phyloP scores from a whole-genome alignment of 768 basidiomycete species.

The Amanita pseudoporphyria region DNA sequence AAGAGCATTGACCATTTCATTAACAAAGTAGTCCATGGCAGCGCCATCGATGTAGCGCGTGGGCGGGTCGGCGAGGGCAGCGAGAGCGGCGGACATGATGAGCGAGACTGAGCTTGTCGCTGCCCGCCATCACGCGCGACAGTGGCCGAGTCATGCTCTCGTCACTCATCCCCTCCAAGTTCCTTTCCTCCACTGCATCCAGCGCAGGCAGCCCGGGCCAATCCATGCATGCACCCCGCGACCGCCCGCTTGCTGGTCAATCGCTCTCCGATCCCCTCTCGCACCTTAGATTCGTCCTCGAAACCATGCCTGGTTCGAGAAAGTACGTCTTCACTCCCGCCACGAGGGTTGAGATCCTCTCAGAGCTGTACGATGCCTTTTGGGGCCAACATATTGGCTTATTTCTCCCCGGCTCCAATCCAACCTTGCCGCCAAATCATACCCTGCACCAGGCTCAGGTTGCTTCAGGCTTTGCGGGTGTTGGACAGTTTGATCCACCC shows the following conservation, averaged over 20 bases:
- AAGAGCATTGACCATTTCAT: slow-evolving; percentile 69
- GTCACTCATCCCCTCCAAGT: slow-evolving; percentile 34
- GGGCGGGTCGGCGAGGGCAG: slow-evolving; percentile 59
- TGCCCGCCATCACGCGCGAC: background rate
- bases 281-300: slow-evolving; percentile 65
- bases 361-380: slow-evolving; percentile 73
- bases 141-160: slow-evolving; percentile 2
- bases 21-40: slow-evolving; percentile 80
- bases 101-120: background rate
- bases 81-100: slow-evolving; percentile 19
- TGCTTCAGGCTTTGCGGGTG: slow-evolving; percentile 43
- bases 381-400: slow-evolving; percentile 69
- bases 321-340: slow-evolving; percentile 70
- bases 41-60: slow-evolving; percentile 51
- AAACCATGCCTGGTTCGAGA: slow-evolving; percentile 71
- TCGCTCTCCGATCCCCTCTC: slow-evolving; percentile 46
- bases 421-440: slow-evolving; percentile 50
- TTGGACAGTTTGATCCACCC: slow-evolving; percentile 48
- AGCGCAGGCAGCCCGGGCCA: background rate
- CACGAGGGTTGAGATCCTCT: slow-evolving; percentile 72
- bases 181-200: slow-evolving; percentile 22
- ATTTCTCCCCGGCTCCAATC: slow-evolving; percentile 60
- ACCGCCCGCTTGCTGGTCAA: background rate
- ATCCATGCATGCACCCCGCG: background rate
- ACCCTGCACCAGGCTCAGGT: slow-evolving; percentile 66